Conservation (phyloP, 805 yeast genomes). For the Grigorovia yakushimaensis region DNA sequence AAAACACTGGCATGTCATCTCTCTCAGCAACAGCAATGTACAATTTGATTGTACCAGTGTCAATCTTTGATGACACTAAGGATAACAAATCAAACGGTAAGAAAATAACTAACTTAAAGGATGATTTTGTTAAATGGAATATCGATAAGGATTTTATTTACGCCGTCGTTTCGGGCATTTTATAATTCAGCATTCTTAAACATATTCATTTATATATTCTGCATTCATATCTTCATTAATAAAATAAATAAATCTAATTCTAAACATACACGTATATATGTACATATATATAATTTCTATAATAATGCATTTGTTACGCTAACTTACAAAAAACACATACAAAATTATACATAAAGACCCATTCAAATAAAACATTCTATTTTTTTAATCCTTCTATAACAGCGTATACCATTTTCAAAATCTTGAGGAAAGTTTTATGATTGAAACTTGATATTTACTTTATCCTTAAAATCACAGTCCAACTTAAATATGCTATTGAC, state of each 20-base stretch:
- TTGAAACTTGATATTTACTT: constrained; percentile 2
- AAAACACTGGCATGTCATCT: neutral
- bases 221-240: neutral
- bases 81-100: neutral
- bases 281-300: no score
- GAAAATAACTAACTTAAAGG: neutral
- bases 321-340: no score
- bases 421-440: no score
- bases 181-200: neutral
- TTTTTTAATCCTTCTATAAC: no score
- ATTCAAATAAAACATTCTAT: no score
- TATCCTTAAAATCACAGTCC: constrained; percentile 9
- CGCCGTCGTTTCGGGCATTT: constrained; percentile 2
- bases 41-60: neutral
- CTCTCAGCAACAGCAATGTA: neutral
- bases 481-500: constrained; percentile 22
- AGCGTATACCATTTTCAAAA: no score
- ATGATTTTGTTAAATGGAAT: neutral
- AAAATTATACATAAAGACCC: no score
- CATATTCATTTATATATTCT: neutral
- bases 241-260: neutral
- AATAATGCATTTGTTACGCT: no score
- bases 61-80: neutral
- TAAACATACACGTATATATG: no score
- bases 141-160: constrained; percentile 1